Percentiles rank a stretch among this genome's conserved stretches.
Conservation (phyloP, 2,329 filamentous ascomycete genomes). For the Phaeosphaeriaceae sp. region DNA sequence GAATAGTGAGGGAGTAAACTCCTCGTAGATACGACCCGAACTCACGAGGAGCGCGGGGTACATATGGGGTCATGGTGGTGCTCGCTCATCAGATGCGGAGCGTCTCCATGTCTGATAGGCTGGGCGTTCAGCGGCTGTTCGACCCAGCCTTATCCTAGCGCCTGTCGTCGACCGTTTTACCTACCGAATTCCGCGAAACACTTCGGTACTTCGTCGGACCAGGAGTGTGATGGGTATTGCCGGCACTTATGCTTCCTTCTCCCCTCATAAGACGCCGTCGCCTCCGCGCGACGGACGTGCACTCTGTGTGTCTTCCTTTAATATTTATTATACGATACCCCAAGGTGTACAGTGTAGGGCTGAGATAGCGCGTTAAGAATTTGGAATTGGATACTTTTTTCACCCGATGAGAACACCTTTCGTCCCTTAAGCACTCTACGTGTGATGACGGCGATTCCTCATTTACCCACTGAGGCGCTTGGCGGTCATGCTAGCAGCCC, state of each 20-base stretch:
- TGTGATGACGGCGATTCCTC: slow-evolving; percentile 41
- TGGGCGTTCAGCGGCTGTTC: slow-evolving; percentile 8
- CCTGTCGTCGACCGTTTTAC: slow-evolving; percentile 3
- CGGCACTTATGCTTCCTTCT: neutral
- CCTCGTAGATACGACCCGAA: slow-evolving; percentile 9
- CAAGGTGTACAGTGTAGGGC: slow-evolving; percentile 6
- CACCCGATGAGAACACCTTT: neutral
- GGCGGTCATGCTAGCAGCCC: slow-evolving; percentile 13
- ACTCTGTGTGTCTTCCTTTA: slow-evolving; percentile 7
- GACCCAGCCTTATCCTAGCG: slow-evolving; percentile 4
- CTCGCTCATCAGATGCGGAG: slow-evolving; percentile 24
- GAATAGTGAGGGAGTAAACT: slow-evolving; percentile 1
- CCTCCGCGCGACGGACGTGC: slow-evolving; percentile 1
- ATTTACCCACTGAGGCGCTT: slow-evolving; percentile 30
- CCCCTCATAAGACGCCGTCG: slow-evolving; percentile 7
- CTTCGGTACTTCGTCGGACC: slow-evolving; percentile 21
- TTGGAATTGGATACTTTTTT: slow-evolving; percentile 1
- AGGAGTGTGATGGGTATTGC: neutral
- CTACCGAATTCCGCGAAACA: slow-evolving; percentile 1
- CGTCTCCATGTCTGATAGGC: slow-evolving; percentile 19
- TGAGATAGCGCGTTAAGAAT: slow-evolving; percentile 11
- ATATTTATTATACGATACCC: slow-evolving; percentile 18
- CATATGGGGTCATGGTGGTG: slow-evolving; percentile 28
- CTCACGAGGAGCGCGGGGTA: slow-evolving; percentile 25
- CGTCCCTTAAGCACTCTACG: neutral